Evolutionary conservation across 768 basidiomycete genomes (phyloP).

Genomic region (Pleurotus citrinopileatus): DNA sequence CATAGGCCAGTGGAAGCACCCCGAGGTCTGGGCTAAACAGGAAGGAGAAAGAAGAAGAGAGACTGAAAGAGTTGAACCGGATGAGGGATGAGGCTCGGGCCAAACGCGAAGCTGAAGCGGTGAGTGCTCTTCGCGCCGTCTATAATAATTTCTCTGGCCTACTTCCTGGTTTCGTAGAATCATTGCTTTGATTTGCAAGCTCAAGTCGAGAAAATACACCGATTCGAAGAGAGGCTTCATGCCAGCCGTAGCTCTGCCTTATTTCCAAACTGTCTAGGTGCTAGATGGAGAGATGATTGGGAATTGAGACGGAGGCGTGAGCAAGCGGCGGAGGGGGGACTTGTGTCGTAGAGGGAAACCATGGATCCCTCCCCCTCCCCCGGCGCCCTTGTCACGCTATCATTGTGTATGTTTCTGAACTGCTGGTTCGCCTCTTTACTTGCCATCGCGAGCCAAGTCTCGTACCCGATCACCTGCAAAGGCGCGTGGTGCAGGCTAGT

Average conservation of each 20-base stretch:
- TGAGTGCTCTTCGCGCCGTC: slow-evolving; percentile 25
- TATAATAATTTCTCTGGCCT: neutral
- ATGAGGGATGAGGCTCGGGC: slow-evolving; percentile 69
- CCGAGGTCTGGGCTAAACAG: slow-evolving; percentile 44
- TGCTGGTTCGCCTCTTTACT: too few species aligned
- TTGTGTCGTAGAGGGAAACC: too few species aligned
- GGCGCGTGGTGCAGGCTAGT: too few species aligned
- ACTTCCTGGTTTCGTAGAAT: slow-evolving; percentile 27
- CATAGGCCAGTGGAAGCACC: slow-evolving; percentile 40
- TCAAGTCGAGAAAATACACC: slow-evolving; percentile 57
- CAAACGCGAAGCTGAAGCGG: slow-evolving; percentile 53
- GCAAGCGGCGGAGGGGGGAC: slow-evolving; percentile 27
- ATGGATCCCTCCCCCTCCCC: too few species aligned
- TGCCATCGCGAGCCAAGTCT: too few species aligned
- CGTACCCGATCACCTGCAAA: too few species aligned
- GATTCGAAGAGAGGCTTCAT: slow-evolving; percentile 58
- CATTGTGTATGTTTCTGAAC: too few species aligned
- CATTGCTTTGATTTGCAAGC: slow-evolving; percentile 54
- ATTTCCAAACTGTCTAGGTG: slow-evolving; percentile 60
- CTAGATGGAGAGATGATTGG: slow-evolving; percentile 53
- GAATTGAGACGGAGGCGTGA: slow-evolving; percentile 37
- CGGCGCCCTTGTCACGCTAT: too few species aligned
- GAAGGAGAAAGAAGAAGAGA: slow-evolving; percentile 60
- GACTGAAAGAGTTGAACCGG: slow-evolving; percentile 61
- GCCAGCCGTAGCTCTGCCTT: slow-evolving; percentile 49